phyloP scores from a whole-genome alignment of 257 asterid species.

The Salvia rosmarinus region DNA sequence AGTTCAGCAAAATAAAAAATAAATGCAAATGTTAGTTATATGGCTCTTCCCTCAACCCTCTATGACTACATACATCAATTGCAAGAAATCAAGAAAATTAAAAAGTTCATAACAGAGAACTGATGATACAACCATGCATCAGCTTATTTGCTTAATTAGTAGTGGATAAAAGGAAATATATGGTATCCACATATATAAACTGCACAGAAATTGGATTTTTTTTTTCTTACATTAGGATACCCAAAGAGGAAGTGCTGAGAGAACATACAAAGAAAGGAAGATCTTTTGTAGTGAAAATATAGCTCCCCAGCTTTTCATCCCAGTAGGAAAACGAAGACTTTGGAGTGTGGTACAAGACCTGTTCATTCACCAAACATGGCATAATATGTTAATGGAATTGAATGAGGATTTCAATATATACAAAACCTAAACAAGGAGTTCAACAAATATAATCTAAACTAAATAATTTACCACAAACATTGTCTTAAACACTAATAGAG shows the following conservation, averaged over 20 bases:
- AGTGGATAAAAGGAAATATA: neutral
- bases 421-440: constrained; percentile 7
- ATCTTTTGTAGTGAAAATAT: constrained; percentile 75
- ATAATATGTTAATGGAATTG: constrained; percentile 10
- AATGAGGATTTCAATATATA: constrained; percentile 22
- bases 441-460: constrained; percentile 18
- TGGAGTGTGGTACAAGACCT: constrained; percentile 96
- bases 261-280: constrained; percentile 93
- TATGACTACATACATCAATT: constrained; percentile 22
- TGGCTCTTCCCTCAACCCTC: neutral
- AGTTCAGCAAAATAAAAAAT: constrained; percentile 19
- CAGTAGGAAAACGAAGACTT: constrained; percentile 82
- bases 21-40: constrained; percentile 2
- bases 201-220: neutral
- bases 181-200: constrained; percentile 6
- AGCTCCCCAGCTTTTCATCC: constrained; percentile 69
- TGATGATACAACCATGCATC: neutral
- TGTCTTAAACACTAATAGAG: constrained; percentile 6
- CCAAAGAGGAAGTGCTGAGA: constrained; percentile 31
- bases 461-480: neutral
- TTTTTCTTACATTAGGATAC: neutral
- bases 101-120: constrained; percentile 3
- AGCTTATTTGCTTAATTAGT: constrained; percentile 18
- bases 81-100: constrained; percentile 26
- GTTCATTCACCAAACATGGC: constrained; percentile 34